A percentile compares a stretch with the other conserved stretches of the same genome.
Evolutionary conservation across 2,329 filamentous ascomycete genomes (phyloP).

Genomic region (Fusarium mundagurra): DNA sequence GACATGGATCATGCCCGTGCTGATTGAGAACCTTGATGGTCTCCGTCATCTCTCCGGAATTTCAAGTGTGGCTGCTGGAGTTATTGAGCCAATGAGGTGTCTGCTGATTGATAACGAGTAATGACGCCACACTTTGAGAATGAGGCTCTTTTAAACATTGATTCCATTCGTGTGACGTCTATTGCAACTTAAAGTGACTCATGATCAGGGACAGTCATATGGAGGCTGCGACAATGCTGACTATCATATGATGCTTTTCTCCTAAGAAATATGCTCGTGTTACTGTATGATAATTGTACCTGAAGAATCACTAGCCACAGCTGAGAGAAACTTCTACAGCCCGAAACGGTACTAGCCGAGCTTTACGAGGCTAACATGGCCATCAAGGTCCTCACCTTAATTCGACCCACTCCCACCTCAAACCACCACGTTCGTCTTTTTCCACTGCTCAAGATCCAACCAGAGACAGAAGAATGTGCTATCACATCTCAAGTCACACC

Average conservation of each 20-base stretch:
- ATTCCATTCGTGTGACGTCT: not conserved
- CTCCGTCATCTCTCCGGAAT: slow-evolving; percentile 10
- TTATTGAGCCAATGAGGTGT: slow-evolving; percentile 22
- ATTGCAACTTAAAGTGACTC: not conserved
- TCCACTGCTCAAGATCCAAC: not conserved
- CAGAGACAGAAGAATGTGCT: not conserved
- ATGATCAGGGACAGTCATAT: no score
- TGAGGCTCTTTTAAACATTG: slow-evolving; percentile 8
- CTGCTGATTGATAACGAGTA: not conserved
- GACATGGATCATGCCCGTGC: slow-evolving; percentile 11
- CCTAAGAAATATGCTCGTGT: not conserved
- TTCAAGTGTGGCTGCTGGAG: slow-evolving; percentile 33
- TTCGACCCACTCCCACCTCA: slow-evolving; percentile 37
- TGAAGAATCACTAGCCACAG: slow-evolving; percentile 22
- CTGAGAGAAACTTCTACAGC: not conserved
- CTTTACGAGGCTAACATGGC: slow-evolving; percentile 26
- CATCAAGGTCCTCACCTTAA: slow-evolving; percentile 46
- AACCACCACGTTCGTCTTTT: slow-evolving; percentile 2
- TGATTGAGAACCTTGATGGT: slow-evolving; percentile 43
- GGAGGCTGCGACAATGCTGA: rapidly evolving
- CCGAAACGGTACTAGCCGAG: slow-evolving; percentile 6
- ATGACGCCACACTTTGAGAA: slow-evolving; percentile 30
- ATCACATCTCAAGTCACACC: not conserved
- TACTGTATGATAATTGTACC: not conserved
- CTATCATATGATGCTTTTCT: not conserved